Evolutionary conservation across 1,284 basidiomycete species (phyloP), one percentile per base, ranked within the genome.

Genomic region (Coniferiporia weirii): DNA sequence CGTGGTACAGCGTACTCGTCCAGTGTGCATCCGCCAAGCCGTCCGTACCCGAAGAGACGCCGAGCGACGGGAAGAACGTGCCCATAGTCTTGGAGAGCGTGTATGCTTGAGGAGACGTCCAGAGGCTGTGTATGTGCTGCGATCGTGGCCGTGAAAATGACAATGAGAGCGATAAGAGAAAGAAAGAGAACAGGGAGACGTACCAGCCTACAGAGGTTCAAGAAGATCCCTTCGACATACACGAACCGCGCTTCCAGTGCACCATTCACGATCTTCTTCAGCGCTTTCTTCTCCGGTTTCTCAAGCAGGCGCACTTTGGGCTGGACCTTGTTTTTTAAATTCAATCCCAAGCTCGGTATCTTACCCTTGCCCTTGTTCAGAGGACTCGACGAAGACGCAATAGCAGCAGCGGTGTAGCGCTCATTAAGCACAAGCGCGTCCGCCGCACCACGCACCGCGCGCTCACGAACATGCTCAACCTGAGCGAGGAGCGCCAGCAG

Each of bases 11-110:
- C n/a, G 52, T 4, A 35, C 22, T 19, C 17, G 13, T 10, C 59
- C 59, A 60, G n/a, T 34, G n/a, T 10, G 50, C 38, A 17, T 60
- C 59, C 19, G 47, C 58, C 22, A 51, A 44, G 36, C 44, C 22
- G 38, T 60, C 54, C 27, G 2, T 27, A 12, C 54, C 58, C 0
- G 48, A 38, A 5, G 48, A 38, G 20, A 44, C 38, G 46, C 15
- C 44, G 13, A 51, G 45, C 20, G 59, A 60, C 7, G 59, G 59
- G 40, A 60, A 60, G 49, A 55, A 60, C 45, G 35, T 36, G n/a
- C 49, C 35, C 53, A 60, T 60, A 27, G 50, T 20, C 22, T 45
- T 45, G 12, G 22, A n/a, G n/a, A 60, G 47, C 9, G 22, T 51
- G 22, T 55, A 36, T 4, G 43, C 43, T 20, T 55, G 13, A 22